These are phyloP conservation scores for Hydnum rufescens DNA, from an alignment of 768 basidiomycete genomes.

Conservation along the genomic window DNA sequence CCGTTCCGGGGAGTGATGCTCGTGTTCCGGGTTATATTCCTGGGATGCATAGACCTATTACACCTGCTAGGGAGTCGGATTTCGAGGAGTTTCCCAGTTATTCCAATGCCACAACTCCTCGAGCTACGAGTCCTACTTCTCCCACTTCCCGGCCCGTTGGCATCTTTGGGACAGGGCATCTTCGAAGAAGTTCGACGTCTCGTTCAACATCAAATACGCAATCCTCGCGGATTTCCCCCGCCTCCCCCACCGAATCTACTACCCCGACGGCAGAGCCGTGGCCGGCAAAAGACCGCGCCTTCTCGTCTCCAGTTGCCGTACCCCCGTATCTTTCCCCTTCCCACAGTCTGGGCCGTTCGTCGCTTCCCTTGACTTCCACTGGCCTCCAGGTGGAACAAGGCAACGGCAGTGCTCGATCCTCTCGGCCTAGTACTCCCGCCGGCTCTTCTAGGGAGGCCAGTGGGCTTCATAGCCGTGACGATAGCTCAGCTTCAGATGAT, in stretches of 20 bases:
- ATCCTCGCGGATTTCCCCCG: constrained; percentile 1
- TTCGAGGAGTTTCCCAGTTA: constrained; percentile 48
- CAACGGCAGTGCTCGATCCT: no score
- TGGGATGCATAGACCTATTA: constrained; percentile 82
- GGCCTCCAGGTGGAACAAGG: no score
- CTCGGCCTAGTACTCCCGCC: no score
- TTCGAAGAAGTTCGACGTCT: constrained; percentile 1
- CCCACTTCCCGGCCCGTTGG: no score
- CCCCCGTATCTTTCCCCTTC: no score
- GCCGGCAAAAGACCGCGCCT: not conserved
- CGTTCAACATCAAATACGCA: not conserved
- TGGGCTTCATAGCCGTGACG: no score
- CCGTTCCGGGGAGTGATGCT: constrained; percentile 13
- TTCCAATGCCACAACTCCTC: constrained; percentile 36
- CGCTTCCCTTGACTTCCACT: no score
- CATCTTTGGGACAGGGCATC: no score
- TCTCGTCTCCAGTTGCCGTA: no score
- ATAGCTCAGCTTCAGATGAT: no score
- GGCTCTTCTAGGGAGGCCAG: no score
- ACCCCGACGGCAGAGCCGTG: not conserved
- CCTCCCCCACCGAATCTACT: not conserved
- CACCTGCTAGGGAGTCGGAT: constrained; percentile 55
- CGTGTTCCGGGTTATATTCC: constrained; percentile 69
- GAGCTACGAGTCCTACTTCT: constrained; percentile 47
- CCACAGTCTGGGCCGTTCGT: no score